Conservation (phyloP, 2,329 filamentous ascomycete species). For the Hypoxylon sp. region DNA sequence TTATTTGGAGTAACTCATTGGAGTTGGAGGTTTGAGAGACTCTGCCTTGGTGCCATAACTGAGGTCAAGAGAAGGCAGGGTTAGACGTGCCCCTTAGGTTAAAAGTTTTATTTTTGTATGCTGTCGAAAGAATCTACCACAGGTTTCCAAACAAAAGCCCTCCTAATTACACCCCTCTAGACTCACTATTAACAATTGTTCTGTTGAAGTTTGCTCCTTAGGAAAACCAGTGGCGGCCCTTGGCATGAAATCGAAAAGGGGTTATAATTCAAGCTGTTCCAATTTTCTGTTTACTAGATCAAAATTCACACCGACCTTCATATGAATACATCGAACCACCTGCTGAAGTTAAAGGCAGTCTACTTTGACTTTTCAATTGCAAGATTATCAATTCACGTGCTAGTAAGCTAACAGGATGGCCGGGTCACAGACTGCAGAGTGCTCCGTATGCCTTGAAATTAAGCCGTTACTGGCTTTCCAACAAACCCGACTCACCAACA, state of each 20-base stretch:
- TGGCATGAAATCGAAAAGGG: not conserved
- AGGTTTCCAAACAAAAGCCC: not conserved
- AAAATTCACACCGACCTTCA: not conserved
- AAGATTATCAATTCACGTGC: not conserved
- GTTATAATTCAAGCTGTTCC: slow-evolving; percentile 2
- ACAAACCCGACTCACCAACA: slow-evolving; percentile 15
- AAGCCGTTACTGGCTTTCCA: slow-evolving; percentile 24
- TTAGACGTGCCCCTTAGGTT: not conserved
- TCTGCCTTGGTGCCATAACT: not conserved
- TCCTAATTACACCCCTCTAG: not conserved
- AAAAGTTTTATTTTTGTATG: not conserved
- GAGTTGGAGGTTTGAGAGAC: not conserved
- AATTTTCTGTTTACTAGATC: not conserved
- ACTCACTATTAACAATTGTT: not conserved
- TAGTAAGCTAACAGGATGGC: slow-evolving; percentile 4
- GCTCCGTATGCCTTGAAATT: slow-evolving; percentile 36
- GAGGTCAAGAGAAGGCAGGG: not conserved
- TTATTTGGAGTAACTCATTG: not conserved
- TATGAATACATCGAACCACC: not conserved
- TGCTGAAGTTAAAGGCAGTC: not conserved
- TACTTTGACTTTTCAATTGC: not conserved
- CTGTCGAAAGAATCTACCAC: not conserved
- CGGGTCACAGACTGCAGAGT: slow-evolving; percentile 4
- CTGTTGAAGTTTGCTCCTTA: not conserved
- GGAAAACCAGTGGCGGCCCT: not conserved